phyloP scores from a whole-genome alignment of 2,329 filamentous ascomycete species.

The Microthyrium microscopicum region DNA sequence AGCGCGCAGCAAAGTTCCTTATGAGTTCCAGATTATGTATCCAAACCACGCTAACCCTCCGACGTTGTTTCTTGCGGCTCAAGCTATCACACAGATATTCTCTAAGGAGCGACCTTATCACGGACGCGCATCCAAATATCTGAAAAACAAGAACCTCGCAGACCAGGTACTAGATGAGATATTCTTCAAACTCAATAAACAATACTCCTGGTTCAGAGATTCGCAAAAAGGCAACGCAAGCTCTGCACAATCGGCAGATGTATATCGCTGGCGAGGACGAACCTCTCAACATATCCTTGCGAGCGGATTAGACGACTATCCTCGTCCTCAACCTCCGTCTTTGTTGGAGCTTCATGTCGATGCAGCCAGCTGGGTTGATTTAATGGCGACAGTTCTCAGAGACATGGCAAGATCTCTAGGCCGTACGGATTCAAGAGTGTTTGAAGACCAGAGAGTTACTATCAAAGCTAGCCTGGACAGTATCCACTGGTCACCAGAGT shows the following conservation, averaged over 20 bases:
- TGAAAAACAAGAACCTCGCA: slow-evolving; percentile 51
- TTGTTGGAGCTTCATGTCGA: slow-evolving; percentile 87
- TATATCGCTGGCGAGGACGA: slow-evolving; percentile 46
- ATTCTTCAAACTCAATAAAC: slow-evolving; percentile 73
- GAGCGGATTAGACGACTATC: slow-evolving; percentile 87
- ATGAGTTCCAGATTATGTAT: slow-evolving; percentile 88
- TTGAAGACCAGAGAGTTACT: slow-evolving; percentile 50
- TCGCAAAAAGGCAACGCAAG: slow-evolving; percentile 88
- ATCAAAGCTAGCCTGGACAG: slow-evolving; percentile 73
- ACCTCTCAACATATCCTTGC: slow-evolving; percentile 69
- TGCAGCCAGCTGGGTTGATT: slow-evolving; percentile 86
- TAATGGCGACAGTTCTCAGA: slow-evolving; percentile 68
- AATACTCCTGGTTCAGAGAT: slow-evolving; percentile 88
- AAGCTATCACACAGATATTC: slow-evolving; percentile 67
- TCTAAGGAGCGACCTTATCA: slow-evolving; percentile 24
- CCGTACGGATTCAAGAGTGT: slow-evolving; percentile 53
- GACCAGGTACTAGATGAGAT: slow-evolving; percentile 56
- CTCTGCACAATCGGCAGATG: too few species aligned
- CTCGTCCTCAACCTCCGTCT: slow-evolving; percentile 75
- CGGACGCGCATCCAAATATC: slow-evolving; percentile 42
- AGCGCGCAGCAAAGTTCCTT: slow-evolving; percentile 84
- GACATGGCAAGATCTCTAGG: slow-evolving; percentile 58
- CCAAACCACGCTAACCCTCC: slow-evolving; percentile 96
- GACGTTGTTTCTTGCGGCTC: slow-evolving; percentile 79
- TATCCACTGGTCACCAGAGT: slow-evolving; percentile 73